Evolutionary conservation across 176 grass and related monocot species (phyloP).

Genomic region (Alloteropsis semialata): DNA sequence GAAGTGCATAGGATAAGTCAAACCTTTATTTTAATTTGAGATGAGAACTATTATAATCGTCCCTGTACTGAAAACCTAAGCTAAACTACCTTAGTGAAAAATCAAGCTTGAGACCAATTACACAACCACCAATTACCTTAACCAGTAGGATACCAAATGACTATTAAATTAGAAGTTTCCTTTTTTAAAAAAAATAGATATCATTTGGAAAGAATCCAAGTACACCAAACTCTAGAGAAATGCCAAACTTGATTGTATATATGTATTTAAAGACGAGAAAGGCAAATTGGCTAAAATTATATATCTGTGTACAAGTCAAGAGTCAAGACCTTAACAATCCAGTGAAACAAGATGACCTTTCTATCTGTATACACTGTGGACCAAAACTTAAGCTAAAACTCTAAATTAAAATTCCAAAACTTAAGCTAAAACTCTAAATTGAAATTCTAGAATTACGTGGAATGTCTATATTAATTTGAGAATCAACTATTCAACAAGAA

Average conservation of each 20-base stretch:
- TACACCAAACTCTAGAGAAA: not conserved
- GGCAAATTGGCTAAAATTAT: not conserved
- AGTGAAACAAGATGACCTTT: not conserved
- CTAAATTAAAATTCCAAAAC: not conserved
- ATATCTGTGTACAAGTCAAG: not conserved
- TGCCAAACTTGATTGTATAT: not conserved
- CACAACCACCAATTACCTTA: not conserved
- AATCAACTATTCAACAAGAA: conserved; percentile 1
- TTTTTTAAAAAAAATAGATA: not conserved
- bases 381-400: not conserved
- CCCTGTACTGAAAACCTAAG: not conserved
- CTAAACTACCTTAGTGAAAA: not conserved
- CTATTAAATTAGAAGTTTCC: not conserved
- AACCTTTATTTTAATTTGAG: conserved; percentile 18
- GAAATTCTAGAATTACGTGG: not conserved
- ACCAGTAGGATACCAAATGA: not conserved
- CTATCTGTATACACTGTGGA: no score
- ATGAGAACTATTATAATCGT: not conserved
- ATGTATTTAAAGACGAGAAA: not conserved
- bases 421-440: not conserved
- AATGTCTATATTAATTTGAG: not conserved
- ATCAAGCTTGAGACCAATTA: conserved; percentile 19
- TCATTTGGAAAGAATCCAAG: not conserved
- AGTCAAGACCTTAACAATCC: not conserved
- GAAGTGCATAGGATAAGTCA: not conserved